Evolutionary conservation across 371 early-diverging fungal genomes (phyloP), one percentile per base, ranked within the genome.

Genomic region (Lichtheimia ornata): DNA sequence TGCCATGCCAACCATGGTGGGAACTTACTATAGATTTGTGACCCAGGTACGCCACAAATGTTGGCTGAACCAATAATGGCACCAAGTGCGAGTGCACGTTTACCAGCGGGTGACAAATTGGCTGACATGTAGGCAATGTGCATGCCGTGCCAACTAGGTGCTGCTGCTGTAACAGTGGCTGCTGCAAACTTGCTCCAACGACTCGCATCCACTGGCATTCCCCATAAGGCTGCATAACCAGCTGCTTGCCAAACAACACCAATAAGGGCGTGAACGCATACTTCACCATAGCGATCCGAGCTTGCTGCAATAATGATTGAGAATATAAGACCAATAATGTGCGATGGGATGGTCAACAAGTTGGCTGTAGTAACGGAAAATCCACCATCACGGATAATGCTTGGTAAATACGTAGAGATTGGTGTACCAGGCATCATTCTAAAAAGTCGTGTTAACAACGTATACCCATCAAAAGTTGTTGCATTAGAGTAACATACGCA

Each of bases 51-150:
- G 28, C 77, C 58, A 59, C 68, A 67, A 40, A 77, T 61, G 41
- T 81, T 77, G 11, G 71, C 72, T 6, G 73, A 71, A 7, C 71
- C 78, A 59, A 81, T 72, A n/a, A 68, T 76, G 22, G 74, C 69
- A 28, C 77, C 76, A 17, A 82, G 56, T 2, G 78, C 79, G n/a
- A 82, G 68, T 2, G 83, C 71, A 6, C 83, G 69, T 54, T 82
- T 82, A 11, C 80, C 83, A 7, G 69, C 67, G 3, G 80, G 80
- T 11, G 83, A 77, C 5, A 78, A 56, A 53, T 82, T 82, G 11
- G 71, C 65, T n/a, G 83, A 73, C 62, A 79, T 75, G 73, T 78
- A 80, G 0, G 79, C 76, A 17, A 79, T 72, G 1, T 83, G 67
- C 53, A 84, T 73, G 3, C 80, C 76, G 58, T 82, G 82, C 75